phyloP scores from a whole-genome alignment of 441 rosid species.

The Gossypium davidsonii region DNA sequence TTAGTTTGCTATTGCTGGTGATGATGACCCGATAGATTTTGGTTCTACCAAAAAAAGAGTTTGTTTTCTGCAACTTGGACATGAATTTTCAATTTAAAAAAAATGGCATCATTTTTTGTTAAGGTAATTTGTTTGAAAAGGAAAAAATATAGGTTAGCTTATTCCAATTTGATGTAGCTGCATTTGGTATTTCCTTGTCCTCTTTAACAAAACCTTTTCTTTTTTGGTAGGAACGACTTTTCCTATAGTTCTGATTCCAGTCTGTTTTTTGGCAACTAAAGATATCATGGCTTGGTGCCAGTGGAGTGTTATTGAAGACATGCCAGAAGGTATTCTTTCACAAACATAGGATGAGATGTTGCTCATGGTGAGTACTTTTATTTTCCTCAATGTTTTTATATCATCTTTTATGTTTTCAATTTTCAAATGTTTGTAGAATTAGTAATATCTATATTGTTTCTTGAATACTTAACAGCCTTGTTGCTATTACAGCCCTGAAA shows the following conservation, averaged over 20 bases:
- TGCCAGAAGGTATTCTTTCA: not conserved
- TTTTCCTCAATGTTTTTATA: not conserved
- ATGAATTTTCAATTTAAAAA: not conserved
- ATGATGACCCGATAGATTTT: not conserved
- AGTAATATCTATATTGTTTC: not conserved
- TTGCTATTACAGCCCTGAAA: not conserved
- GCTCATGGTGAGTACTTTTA: not conserved
- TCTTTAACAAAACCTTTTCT: not conserved
- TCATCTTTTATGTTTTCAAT: not conserved
- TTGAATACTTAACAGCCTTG: not conserved
- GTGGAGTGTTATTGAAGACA: not conserved
- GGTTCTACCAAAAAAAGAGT: not conserved
- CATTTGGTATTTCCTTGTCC: not conserved
- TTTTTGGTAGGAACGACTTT: too few relatives aligned
- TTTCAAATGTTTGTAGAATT: not conserved
- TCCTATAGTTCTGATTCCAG: not conserved
- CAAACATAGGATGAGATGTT: not conserved
- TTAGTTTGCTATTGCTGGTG: not conserved
- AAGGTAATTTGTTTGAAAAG: not conserved
- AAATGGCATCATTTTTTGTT: not conserved
- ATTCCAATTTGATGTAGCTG: not conserved
- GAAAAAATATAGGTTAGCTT: not conserved
- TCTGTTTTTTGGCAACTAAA: not conserved
- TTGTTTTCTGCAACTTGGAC: not conserved
- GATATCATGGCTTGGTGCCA: not conserved